phyloP scores from a whole-genome alignment of 495 filamentous ascomycete species.

The Cercophora sp. region DNA sequence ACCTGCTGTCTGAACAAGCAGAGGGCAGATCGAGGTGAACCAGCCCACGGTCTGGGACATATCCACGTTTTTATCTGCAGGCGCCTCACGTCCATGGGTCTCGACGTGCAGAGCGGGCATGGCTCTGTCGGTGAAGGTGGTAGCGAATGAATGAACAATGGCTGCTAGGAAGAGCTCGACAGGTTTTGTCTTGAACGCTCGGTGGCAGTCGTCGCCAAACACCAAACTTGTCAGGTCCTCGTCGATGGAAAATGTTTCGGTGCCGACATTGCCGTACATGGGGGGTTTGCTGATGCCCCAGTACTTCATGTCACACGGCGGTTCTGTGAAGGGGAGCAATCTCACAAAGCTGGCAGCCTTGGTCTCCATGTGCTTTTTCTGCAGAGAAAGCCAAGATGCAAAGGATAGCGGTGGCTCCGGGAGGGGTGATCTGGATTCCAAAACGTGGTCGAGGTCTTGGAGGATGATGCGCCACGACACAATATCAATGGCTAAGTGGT shows the following conservation, averaged over 20 bases:
- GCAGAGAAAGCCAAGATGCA: slow-evolving; percentile 48
- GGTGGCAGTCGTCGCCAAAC: slow-evolving; percentile 20
- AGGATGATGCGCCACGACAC: slow-evolving; percentile 61
- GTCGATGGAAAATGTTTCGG: slow-evolving; percentile 21
- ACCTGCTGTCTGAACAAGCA: slow-evolving; percentile 22
- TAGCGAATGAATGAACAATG: slow-evolving; percentile 28
- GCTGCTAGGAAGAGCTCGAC: slow-evolving; percentile 31
- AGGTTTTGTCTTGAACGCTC: slow-evolving; percentile 27
- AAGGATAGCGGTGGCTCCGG: slow-evolving; percentile 41
- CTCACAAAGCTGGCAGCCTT: slow-evolving; percentile 7
- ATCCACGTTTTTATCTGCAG: slow-evolving; percentile 45
- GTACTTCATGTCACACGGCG: slow-evolving; percentile 19
- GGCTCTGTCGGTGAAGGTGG: slow-evolving; percentile 37
- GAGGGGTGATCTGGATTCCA: slow-evolving; percentile 31
- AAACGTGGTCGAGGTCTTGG: slow-evolving; percentile 50
- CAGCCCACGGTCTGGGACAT: slow-evolving; percentile 58
- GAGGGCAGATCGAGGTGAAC: slow-evolving; percentile 57
- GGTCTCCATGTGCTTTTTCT: slow-evolving; percentile 19
- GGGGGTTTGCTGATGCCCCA: slow-evolving; percentile 25
- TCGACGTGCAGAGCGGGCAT: slow-evolving; percentile 45
- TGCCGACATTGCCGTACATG: slow-evolving; percentile 17
- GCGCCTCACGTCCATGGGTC: slow-evolving; percentile 54
- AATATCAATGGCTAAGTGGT: slow-evolving; percentile 57
- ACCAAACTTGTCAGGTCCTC: slow-evolving; percentile 19
- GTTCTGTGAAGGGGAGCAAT: slow-evolving; percentile 16